Base-by-base conservation (phyloP, 176 grass and related monocot species). In the Alloteropsis semialata region DNA sequence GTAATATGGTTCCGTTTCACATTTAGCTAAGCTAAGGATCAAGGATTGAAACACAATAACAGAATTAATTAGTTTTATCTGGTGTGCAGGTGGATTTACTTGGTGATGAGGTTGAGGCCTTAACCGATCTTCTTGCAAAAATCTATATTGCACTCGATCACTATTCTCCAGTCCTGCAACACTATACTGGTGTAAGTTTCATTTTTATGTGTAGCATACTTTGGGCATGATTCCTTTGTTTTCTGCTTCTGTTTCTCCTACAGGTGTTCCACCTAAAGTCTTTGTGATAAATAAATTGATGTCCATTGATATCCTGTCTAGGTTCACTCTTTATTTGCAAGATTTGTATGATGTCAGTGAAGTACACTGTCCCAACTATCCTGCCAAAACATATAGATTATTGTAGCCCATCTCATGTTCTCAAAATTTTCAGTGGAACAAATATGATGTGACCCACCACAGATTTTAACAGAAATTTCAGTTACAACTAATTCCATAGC, bases 151-250 rank as follows among this genome's bases (percentile, higher is more conserved):
- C 82, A 41, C 82, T 93, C 2, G 91, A 93, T 53, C 91, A 93
- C 81, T 93, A 93, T 69, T 90, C 88, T 88, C 91, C 91, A 71
- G 85, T 93, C 44, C 65, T 93, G 55, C 91, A 93, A 57, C 88
- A 93, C 74, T 93, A 93, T 44, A 78, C 85, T 27, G 91, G 91
- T 2, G 91, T 90, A 90, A 90, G 82, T 75, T 57, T 69, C 71
- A 69, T 74, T 48, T 75, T 1, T 8, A 32, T 17, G 14, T 29
- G 30, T 17, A 54, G 16, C 55, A 68, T 87, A 14, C 12, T 30
- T 34, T 60, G 16, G 17, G 25, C 53, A 82, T 34, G 11, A 45
- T 57, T 72, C 30, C 3, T 46, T 29, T 66, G 45, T 8, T 78
- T 55, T 53, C 32, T 78, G 43, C 28, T 64, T 50, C 7, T 70